Base-by-base conservation (phyloP, 1,284 basidiomycete species). In the Ustilago lituana region DNA sequence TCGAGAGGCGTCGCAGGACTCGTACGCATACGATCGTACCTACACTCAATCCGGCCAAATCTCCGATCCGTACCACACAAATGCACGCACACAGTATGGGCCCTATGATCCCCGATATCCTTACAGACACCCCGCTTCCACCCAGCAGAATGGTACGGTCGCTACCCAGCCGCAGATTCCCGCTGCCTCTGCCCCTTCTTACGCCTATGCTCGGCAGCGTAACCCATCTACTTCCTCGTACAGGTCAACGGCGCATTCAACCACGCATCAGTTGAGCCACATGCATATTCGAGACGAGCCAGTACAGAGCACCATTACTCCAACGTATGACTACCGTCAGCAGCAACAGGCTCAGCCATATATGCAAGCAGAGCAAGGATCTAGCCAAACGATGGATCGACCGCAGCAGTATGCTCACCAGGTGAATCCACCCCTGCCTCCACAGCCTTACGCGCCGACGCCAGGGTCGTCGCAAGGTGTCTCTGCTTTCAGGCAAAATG, bases 71-170 rank as follows among this genome's bases (percentile, higher is more conserved):
- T 59, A 62, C 24, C 33, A 46, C 27, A 14, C 44, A 7, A 49
- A 43, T 11, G 41, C 55, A 29, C 55, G 51, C 27, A 50, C 59
- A 0, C 50, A 58, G 17, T 63, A 68, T 24, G 54, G 55, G 1
- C 41, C 65, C 7, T 68, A 68, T 19, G 65, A 68, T n/a, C 65
- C 65, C 41, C 59, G 50, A 26, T 58, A 43, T n/a, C 52, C 57
- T 17, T 56, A 60, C 31, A 44, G 49, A 10, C 44, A 44, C 1
- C 15, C 48, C n/a, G 19, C n/a, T 26, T 29, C 44, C 2, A 33
- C 56, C 9, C 33, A 44, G 20, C 45, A 45, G 5, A 32, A 46
- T 15, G 36, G 12, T 4, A 10, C 10, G 2, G 5, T 12, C 24
- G 33, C 40, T 9, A 11, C 49, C 3, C 55, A 54, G 24, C 24